Conservation (phyloP, 1,284 basidiomycete genomes). For the Cerioporus squamosus region DNA sequence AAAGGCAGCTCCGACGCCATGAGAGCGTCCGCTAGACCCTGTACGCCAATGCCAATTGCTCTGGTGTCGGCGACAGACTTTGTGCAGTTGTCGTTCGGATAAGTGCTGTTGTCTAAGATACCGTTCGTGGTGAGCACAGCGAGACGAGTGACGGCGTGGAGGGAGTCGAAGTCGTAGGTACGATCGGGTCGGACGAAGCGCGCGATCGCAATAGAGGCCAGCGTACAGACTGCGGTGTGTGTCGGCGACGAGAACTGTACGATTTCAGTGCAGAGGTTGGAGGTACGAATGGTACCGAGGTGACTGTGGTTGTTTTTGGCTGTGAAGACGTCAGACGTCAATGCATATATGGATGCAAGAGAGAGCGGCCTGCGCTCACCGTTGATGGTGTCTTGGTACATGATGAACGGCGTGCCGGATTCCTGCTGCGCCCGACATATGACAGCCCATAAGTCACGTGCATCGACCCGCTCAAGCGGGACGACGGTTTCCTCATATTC, state of each 20-base stretch:
- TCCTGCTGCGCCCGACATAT: neutral
- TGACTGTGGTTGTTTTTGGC: neutral
- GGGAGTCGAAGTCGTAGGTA: neutral
- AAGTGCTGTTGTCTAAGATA: neutral
- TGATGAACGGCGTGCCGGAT: neutral
- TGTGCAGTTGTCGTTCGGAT: neutral
- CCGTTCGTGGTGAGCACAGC: neutral
- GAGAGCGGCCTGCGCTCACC: too few species aligned
- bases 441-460: too few species aligned
- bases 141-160: neutral
- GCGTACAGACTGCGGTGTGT: neutral
- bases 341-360: neutral
- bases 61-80: neutral
- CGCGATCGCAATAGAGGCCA: neutral
- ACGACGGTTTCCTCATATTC: too few species aligned
- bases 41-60: neutral
- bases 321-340: neutral
- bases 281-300: neutral
- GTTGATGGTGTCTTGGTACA: neutral
- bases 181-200: neutral
- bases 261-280: neutral
- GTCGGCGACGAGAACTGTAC: neutral
- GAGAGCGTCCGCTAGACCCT: neutral
- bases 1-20: neutral
- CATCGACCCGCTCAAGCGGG: too few species aligned